Evolutionary conservation across 805 yeast genomes (phyloP).

Genomic region (Ogataea polymorpha): DNA sequence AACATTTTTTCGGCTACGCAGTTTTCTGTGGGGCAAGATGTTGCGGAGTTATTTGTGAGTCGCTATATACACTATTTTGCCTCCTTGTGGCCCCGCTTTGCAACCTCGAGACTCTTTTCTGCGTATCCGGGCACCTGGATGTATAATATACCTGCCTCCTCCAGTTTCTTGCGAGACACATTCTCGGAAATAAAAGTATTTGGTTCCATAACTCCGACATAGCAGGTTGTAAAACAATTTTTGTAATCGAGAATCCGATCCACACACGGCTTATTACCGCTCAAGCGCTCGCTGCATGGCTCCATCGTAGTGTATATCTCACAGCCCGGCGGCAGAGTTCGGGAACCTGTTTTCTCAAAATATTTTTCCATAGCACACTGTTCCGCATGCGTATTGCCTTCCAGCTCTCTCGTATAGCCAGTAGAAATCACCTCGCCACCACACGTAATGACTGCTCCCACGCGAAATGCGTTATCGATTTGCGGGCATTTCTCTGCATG

Average conservation of each 20-base stretch:
- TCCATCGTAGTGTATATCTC: conserved; percentile 95
- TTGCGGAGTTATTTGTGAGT: conserved; percentile 2
- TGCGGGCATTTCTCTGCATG: conserved; percentile 80
- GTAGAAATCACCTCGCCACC: conserved; percentile 67
- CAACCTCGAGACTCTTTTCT: conserved; percentile 61
- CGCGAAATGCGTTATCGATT: conserved; percentile 84
- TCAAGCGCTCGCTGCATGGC: conserved; percentile 84
- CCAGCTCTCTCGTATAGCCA: conserved; percentile 87
- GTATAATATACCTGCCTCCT: conserved; percentile 61
- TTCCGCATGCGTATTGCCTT: conserved; percentile 97
- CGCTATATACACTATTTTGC: neutral
- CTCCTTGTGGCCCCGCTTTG: conserved; percentile 66
- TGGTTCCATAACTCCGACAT: conserved; percentile 92
- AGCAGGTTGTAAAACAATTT: conserved; percentile 61
- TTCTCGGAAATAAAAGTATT: conserved; percentile 82
- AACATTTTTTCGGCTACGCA: conserved; percentile 4
- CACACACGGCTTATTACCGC: conserved; percentile 88
- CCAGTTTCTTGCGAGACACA: conserved; percentile 54
- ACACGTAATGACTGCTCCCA: conserved; percentile 82
- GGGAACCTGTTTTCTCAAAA: conserved; percentile 35
- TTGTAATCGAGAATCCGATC: conserved; percentile 63
- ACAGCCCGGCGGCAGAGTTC: conserved; percentile 66
- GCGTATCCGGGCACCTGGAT: conserved; percentile 82
- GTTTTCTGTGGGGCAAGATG: conserved; percentile 5
- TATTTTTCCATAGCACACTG: conserved; percentile 88